Evolutionary conservation across 352 stramenopile species (phyloP).

Genomic region (Saprolegnia diclina): DNA sequence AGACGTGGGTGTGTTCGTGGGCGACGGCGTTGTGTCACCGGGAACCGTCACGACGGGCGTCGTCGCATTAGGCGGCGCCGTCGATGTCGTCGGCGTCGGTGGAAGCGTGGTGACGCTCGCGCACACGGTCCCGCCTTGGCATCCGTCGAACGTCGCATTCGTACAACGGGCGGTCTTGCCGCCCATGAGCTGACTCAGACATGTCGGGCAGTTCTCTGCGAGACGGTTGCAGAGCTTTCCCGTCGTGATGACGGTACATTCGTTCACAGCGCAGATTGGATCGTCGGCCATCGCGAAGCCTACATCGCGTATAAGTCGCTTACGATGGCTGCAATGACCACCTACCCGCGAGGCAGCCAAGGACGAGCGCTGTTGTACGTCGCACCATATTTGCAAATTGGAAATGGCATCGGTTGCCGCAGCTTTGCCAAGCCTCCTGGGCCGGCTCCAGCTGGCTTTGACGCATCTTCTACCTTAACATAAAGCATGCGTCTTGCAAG

Average conservation of each 20-base stretch:
- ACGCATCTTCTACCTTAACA: too few species aligned
- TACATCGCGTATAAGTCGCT: neutral
- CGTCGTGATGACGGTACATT: conserved; percentile 5
- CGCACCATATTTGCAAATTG: neutral
- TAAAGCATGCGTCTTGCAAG: neutral
- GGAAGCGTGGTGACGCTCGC: neutral
- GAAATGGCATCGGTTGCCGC: neutral
- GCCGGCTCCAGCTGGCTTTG: too few species aligned
- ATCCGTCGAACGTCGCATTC: conserved; percentile 11
- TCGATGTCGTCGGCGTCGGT: neutral
- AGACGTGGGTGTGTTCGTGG: neutral
- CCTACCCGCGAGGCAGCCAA: neutral
- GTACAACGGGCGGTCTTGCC: conserved; percentile 3
- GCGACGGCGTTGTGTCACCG: neutral
- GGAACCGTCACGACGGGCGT: neutral
- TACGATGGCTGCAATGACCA: neutral
- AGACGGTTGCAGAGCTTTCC: conserved; percentile 12
- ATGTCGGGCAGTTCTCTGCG: conserved; percentile 7
- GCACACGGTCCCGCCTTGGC: neutral
- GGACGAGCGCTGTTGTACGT: neutral
- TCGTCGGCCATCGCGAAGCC: neutral
- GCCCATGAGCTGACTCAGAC: conserved; percentile 8
- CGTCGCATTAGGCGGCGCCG: neutral
- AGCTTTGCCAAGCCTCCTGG: too few species aligned
- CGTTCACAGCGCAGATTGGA: neutral